Conservation (phyloP, 2,329 filamentous ascomycete genomes). For the Davidsoniella neocaledoniae region DNA sequence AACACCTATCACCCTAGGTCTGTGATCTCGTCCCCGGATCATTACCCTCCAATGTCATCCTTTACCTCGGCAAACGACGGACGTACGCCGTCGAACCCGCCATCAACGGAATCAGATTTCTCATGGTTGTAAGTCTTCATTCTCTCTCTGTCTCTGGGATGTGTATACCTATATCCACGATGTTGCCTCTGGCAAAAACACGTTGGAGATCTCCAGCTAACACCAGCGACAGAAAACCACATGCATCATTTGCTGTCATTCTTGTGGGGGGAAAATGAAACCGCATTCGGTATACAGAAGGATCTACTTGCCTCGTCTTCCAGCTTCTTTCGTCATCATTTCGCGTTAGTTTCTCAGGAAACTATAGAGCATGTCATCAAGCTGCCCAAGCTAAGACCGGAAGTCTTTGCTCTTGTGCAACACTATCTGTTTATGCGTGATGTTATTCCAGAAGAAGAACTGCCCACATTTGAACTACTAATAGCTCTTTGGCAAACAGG, state of each 20-base stretch:
- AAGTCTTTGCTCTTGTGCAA: conserved; percentile 39
- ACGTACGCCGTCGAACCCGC: not conserved
- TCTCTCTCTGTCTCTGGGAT: not conserved
- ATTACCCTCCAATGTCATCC: conserved; percentile 2
- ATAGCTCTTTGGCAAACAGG: conserved; percentile 41
- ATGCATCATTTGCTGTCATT: conserved; percentile 38
- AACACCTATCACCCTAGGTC: too few relatives aligned
- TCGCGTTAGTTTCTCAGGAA: conserved; percentile 22
- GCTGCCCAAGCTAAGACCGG: conserved; percentile 29
- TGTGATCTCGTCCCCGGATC: not conserved
- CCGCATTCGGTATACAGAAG: conserved; percentile 40
- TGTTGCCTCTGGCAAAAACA: not conserved
- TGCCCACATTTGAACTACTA: conserved; percentile 36
- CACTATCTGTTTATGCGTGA: conserved; percentile 36
- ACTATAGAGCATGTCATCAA: conserved; percentile 33
- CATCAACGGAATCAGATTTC: conserved; percentile 8
- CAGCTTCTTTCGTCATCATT: conserved; percentile 29
- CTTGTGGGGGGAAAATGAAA: conserved; percentile 34
- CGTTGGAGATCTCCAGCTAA: not conserved
- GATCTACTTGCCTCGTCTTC: conserved; percentile 40
- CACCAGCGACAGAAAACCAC: conserved; percentile 28
- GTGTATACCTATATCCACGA: not conserved
- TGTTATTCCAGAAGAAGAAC: conserved; percentile 26
- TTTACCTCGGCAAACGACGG: conserved; percentile 5
- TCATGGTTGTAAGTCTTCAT: conserved; percentile 14